Evolutionary conservation across 768 basidiomycete genomes (phyloP), one percentile per base, ranked within the genome.

Genomic region (Sistotremastrum suecicum): DNA sequence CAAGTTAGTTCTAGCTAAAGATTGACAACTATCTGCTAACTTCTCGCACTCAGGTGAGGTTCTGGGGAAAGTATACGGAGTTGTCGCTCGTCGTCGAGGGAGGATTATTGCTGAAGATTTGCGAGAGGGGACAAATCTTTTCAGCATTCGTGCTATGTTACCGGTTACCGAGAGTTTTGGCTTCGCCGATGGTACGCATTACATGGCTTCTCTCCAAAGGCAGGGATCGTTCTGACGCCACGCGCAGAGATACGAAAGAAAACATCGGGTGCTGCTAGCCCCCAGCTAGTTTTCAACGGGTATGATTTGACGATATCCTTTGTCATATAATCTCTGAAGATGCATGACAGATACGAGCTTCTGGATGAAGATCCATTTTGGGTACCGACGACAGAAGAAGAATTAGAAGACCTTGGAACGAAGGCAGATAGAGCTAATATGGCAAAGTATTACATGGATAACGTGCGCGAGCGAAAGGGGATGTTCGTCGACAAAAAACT

Each of bases 91-190:
- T 60, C 78, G 94, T 51, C 77, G 89, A 43, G 95, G 95, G 2
- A 72, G 84, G 41, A 94, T 99, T 49, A 75, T 97, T 3, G 84
- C 91, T 9, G 95, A 98, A 58, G 95, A 98, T 60, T 94, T 98
- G 91, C 97, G 91, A 59, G 92, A 98, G 59, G 91, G 95, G 0
- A 95, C 91, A 0, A 73, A 83, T 1, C 92, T 95, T 65, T 95
- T 99, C 65, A 90, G 81, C 7, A 80, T 99, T 20, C 76, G 81
- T 5, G 87, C 95, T 1, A 66, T 95, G 50, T 63, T 99, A 12
- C 95, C 95, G 2, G 92, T 98, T 5, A 87, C 95, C 7, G 95
- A 98, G 63, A 89, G 86, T 63, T 99, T 98, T 58, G 92, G 94
- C 0, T 97, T 99, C 60, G 87, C 91, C 29, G 90, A 91, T 62